These are phyloP conservation scores for Ceraceosorus guamensis DNA, from an alignment of 1,284 basidiomycete genomes.

Conservation along the genomic window DNA sequence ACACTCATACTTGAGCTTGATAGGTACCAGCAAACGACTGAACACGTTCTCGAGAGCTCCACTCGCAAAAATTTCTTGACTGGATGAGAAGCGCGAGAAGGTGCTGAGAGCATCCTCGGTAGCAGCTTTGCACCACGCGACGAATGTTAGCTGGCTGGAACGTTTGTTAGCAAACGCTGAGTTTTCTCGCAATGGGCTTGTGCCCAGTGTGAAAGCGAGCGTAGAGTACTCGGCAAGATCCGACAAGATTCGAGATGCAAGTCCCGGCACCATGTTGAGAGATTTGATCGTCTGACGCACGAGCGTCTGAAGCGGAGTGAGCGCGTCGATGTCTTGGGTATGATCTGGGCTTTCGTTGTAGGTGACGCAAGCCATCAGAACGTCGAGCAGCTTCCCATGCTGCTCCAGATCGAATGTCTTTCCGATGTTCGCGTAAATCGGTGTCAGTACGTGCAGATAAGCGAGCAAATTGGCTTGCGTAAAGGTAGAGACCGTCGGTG, in stretches of 20 bases:
- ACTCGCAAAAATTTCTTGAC: slow-evolving; percentile 63
- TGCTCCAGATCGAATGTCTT: slow-evolving; percentile 58
- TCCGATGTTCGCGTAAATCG: slow-evolving; percentile 38
- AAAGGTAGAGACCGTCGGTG: slow-evolving; percentile 50
- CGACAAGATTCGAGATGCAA: slow-evolving; percentile 65
- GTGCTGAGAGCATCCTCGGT: slow-evolving; percentile 74
- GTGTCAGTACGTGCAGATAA: slow-evolving; percentile 63
- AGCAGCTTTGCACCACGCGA: slow-evolving; percentile 74
- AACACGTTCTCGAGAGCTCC: slow-evolving; percentile 75
- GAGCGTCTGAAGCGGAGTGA: slow-evolving; percentile 70
- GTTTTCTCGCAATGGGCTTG: too few species aligned
- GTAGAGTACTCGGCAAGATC: slow-evolving; percentile 79
- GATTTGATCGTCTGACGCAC: slow-evolving; percentile 66
- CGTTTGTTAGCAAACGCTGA: slow-evolving; percentile 48
- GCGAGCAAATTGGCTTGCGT: slow-evolving; percentile 81
- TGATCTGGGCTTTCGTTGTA: slow-evolving; percentile 78
- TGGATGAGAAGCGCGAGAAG: slow-evolving; percentile 57
- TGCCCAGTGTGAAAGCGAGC: slow-evolving; percentile 62
- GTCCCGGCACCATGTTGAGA: slow-evolving; percentile 55
- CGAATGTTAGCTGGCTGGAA: slow-evolving; percentile 61
- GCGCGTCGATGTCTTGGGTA: slow-evolving; percentile 71
- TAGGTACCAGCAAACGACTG: slow-evolving; percentile 60
- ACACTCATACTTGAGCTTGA: slow-evolving; percentile 90
- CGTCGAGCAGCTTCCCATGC: slow-evolving; percentile 56
- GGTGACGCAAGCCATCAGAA: slow-evolving; percentile 72